Conservation (phyloP, 1,139 yeast genomes). For the Taphrina populina region DNA sequence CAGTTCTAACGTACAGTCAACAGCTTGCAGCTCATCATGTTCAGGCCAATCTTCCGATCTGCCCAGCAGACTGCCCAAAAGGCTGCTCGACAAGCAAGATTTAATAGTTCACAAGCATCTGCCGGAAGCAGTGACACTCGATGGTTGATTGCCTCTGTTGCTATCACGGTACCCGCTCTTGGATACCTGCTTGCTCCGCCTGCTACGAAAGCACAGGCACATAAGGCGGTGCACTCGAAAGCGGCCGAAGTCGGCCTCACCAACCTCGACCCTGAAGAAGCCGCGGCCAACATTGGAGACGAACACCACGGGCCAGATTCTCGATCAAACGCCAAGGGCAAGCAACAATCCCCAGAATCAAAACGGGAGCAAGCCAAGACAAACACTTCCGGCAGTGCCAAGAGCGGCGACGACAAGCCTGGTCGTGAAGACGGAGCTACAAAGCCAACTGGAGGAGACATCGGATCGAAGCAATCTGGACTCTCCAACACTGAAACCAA, state of each 20-base stretch:
- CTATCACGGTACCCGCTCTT: conserved; percentile 30
- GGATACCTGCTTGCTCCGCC: conserved; percentile 32
- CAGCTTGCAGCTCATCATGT: too few species aligned
- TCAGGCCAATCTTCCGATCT: conserved; percentile 11
- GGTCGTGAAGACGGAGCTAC: conserved; percentile 22
- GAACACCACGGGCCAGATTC: conserved; percentile 32
- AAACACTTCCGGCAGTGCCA: conserved; percentile 1
- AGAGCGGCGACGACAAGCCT: conserved; percentile 12
- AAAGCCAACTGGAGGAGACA: conserved; percentile 18
- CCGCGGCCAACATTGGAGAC: conserved; percentile 12
- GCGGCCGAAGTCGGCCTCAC: conserved; percentile 23
- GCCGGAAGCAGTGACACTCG: conserved; percentile 18
- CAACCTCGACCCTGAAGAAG: conserved; percentile 25
- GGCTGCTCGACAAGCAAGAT: conserved; percentile 14
- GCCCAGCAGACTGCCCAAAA: conserved; percentile 2
- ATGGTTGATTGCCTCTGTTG: conserved; percentile 26
- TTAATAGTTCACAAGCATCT: conserved; percentile 12
- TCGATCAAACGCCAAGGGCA: conserved; percentile 11
- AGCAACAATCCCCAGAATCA: conserved; percentile 8
- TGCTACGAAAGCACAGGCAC: conserved; percentile 23
- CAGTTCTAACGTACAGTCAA: too few species aligned
- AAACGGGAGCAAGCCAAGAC: conserved; percentile 14
- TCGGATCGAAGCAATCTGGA: conserved; percentile 30
- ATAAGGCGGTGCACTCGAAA: conserved; percentile 26
- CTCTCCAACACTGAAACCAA: conserved; percentile 27